Evolutionary conservation across 2,329 filamentous ascomycete genomes (phyloP).

Genomic region (Cercospora citrullina): DNA sequence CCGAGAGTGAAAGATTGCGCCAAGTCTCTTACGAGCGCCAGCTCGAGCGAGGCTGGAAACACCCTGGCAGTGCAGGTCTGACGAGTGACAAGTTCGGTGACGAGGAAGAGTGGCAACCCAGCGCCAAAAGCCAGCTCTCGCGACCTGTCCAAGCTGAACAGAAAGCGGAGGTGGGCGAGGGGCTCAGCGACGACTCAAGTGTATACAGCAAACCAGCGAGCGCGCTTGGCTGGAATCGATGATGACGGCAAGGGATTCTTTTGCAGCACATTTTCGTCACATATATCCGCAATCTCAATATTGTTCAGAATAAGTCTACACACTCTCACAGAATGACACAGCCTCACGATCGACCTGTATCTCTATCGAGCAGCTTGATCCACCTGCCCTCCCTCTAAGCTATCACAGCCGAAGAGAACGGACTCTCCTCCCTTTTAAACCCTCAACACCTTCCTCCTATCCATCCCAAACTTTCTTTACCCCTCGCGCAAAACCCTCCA

Average conservation of each 20-base stretch:
- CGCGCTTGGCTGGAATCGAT: slow-evolving; percentile 9
- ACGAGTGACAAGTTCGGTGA: slow-evolving; percentile 44
- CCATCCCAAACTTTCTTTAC: no score
- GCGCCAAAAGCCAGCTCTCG: not conserved
- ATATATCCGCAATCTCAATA: not conserved
- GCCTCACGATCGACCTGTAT: not conserved
- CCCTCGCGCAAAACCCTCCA: no score
- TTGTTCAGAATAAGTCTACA: not conserved
- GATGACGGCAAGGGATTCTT: not conserved
- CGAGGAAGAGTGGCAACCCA: slow-evolving; percentile 16
- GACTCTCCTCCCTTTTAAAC: no score
- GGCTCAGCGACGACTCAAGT: slow-evolving; percentile 5
- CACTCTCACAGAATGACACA: not conserved
- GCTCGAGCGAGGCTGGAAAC: slow-evolving; percentile 53
- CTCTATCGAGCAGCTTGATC: not conserved
- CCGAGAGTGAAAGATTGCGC: slow-evolving; percentile 55
- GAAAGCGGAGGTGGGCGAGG: not conserved
- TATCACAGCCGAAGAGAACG: no score
- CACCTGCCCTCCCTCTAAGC: no score
- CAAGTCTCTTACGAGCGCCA: slow-evolving; percentile 59
- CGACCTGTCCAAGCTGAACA: not conserved
- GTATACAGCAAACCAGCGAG: slow-evolving; percentile 13
- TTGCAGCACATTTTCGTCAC: not conserved
- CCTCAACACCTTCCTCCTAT: no score
- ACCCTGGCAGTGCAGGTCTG: slow-evolving; percentile 52